Percentiles rank a stretch among this genome's conserved stretches.
Evolutionary conservation across 2,329 filamentous ascomycete species (phyloP).

Genomic region (Apiospora sp.): DNA sequence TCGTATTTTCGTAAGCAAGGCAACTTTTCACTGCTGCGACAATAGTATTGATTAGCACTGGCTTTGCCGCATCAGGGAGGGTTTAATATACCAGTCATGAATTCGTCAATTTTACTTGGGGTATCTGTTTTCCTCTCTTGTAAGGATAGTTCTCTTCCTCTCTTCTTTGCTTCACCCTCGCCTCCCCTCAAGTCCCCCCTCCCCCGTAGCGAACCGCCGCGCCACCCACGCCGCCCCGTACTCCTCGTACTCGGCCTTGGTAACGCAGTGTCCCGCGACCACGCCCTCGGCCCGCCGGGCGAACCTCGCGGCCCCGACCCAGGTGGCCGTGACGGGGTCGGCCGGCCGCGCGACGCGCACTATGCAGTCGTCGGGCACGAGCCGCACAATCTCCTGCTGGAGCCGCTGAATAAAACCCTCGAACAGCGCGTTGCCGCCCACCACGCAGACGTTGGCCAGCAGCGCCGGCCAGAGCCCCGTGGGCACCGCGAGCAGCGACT

Average conservation of each 20-base stretch:
- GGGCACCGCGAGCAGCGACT: constrained; percentile 78
- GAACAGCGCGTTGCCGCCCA: constrained; percentile 85
- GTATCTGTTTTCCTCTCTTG: background rate
- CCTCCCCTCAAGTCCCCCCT: background rate
- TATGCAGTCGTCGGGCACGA: constrained; percentile 78
- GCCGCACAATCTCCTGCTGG: constrained; percentile 75
- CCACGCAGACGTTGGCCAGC: constrained; percentile 85
- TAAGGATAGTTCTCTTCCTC: background rate
- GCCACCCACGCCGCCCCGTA: constrained; percentile 78
- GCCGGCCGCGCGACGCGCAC: constrained; percentile 75
- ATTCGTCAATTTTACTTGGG: background rate
- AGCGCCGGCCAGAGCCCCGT: constrained; percentile 85
- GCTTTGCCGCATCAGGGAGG: background rate
- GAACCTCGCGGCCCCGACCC: constrained; percentile 83
- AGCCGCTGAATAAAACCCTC: constrained; percentile 83
- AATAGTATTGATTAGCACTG: background rate
- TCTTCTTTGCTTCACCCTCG: background rate
- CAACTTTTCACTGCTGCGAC: background rate
- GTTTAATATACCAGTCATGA: background rate
- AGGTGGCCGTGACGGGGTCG: constrained; percentile 82
- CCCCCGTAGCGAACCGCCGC: constrained; percentile 68
- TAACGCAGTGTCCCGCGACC: constrained; percentile 76
- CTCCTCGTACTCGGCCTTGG: constrained; percentile 90
- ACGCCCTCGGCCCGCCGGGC: constrained; percentile 67
- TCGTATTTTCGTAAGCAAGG: background rate